phyloP scores from a whole-genome alignment of 768 basidiomycete species.

The Boletus rufocinnamomeus region DNA sequence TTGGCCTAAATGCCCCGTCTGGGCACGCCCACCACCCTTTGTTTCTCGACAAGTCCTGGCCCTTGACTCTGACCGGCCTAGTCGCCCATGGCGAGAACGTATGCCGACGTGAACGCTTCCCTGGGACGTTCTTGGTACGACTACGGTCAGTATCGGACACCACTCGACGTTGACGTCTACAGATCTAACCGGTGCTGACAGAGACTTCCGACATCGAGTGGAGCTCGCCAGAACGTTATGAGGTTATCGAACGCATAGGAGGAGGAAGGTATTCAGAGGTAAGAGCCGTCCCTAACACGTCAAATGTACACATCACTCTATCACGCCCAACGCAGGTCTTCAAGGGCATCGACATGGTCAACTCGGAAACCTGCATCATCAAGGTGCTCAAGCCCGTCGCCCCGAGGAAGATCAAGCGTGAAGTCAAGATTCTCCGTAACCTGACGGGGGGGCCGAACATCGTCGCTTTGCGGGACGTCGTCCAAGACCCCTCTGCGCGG shows the following conservation, averaged over 20 bases:
- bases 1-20: slow-evolving; percentile 30
- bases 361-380: slow-evolving; percentile 57
- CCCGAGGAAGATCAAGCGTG: slow-evolving; percentile 67
- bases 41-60: slow-evolving; percentile 18
- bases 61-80: slow-evolving; percentile 17
- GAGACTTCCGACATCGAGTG: slow-evolving; percentile 63
- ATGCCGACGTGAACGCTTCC: slow-evolving; percentile 58
- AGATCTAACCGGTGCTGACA: slow-evolving; percentile 21
- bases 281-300: background rate
- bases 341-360: slow-evolving; percentile 58
- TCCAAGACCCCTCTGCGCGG: slow-evolving; percentile 60
- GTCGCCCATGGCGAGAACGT: slow-evolving; percentile 48
- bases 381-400: slow-evolving; percentile 75
- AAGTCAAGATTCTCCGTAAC: slow-evolving; percentile 73
- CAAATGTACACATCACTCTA: slow-evolving; percentile 2
- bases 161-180: background rate
- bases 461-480: slow-evolving; percentile 64
- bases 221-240: slow-evolving; percentile 68
- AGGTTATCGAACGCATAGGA: slow-evolving; percentile 62
- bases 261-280: slow-evolving; percentile 71
- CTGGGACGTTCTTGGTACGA: slow-evolving; percentile 64
- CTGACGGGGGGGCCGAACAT: slow-evolving; percentile 72
- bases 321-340: slow-evolving; percentile 46
- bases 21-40: slow-evolving; percentile 20
- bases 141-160: slow-evolving; percentile 45